Conservation (phyloP, 2,329 filamentous ascomycete species). For the Arthroderma sp. region DNA sequence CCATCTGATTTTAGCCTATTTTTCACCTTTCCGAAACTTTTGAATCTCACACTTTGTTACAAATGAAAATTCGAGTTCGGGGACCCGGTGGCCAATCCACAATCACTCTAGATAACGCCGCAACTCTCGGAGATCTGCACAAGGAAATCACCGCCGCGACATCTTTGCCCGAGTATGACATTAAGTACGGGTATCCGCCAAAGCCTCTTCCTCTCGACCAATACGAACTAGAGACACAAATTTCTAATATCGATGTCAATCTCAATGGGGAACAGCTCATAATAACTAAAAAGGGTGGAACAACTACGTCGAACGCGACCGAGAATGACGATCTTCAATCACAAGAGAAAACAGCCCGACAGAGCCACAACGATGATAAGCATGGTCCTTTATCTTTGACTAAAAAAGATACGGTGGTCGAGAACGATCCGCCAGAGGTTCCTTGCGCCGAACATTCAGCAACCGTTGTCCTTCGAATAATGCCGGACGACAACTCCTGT, state of each 20-base stretch:
- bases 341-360: not conserved
- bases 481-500: slow-evolving; percentile 94
- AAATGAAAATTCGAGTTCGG: slow-evolving; percentile 63
- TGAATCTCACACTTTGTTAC: not conserved
- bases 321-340: not conserved
- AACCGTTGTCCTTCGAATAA: slow-evolving; percentile 64
- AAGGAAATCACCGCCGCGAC: slow-evolving; percentile 44
- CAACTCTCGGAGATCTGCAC: slow-evolving; percentile 35
- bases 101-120: slow-evolving; percentile 53
- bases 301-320: not conserved
- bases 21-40: too few species aligned
- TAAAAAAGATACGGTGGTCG: slow-evolving; percentile 16
- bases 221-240: slow-evolving; percentile 36
- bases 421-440: slow-evolving; percentile 50
- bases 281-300: slow-evolving; percentile 23
- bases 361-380: slow-evolving; percentile 5
- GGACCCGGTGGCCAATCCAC: slow-evolving; percentile 60
- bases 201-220: slow-evolving; percentile 50
- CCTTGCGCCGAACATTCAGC: slow-evolving; percentile 43
- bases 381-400: slow-evolving; percentile 22
- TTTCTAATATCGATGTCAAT: slow-evolving; percentile 45
- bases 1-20: too few species aligned
- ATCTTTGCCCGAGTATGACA: slow-evolving; percentile 51
- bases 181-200: slow-evolving; percentile 72
- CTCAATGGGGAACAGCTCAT: slow-evolving; percentile 58